Evolutionary conservation across 306 rosid genomes (phyloP).

Genomic region (Canavalia ensiformis): DNA sequence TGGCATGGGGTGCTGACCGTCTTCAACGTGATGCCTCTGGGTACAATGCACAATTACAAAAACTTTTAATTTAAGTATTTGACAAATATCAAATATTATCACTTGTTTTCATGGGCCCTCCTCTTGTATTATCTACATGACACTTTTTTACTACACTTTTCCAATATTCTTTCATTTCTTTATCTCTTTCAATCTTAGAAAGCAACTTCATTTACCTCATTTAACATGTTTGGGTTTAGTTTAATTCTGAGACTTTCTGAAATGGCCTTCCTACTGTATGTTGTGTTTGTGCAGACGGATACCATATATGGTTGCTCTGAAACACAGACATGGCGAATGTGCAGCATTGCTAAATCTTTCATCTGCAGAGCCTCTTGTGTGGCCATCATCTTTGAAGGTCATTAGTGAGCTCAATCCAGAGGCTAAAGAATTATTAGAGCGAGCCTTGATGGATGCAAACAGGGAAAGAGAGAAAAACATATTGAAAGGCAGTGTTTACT

Average conservation of each 20-base stretch:
- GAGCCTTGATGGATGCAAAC: conserved; percentile 88
- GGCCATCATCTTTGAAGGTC: conserved; percentile 97
- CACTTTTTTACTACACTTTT: too few relatives aligned
- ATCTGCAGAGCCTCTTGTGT: conserved; percentile 95
- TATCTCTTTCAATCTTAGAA: not conserved
- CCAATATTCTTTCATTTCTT: too few relatives aligned
- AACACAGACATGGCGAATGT: conserved; percentile 76
- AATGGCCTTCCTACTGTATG: conserved; percentile 24
- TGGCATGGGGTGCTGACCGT: conserved; percentile 99
- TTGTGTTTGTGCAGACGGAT: conserved; percentile 72
- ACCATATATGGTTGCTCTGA: conserved; percentile 86
- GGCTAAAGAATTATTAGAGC: conserved; percentile 83
- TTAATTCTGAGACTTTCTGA: conserved; percentile 7
- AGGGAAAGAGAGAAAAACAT: conserved; percentile 86
- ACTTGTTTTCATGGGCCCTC: conserved; percentile 19
- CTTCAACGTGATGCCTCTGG: conserved; percentile 91
- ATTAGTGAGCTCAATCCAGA: conserved; percentile 89
- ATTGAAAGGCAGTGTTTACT: conserved; percentile 70
- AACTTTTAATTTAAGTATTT: not conserved
- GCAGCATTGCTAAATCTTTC: conserved; percentile 93
- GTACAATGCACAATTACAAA: conserved; percentile 52
- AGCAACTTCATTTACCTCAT: not conserved
- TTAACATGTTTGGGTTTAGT: not conserved
- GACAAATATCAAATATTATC: not conserved
- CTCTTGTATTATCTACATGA: not conserved